These are phyloP conservation scores for Megacollybia platyphylla DNA, from an alignment of 1,284 basidiomycete genomes.

Conservation along the genomic window DNA sequence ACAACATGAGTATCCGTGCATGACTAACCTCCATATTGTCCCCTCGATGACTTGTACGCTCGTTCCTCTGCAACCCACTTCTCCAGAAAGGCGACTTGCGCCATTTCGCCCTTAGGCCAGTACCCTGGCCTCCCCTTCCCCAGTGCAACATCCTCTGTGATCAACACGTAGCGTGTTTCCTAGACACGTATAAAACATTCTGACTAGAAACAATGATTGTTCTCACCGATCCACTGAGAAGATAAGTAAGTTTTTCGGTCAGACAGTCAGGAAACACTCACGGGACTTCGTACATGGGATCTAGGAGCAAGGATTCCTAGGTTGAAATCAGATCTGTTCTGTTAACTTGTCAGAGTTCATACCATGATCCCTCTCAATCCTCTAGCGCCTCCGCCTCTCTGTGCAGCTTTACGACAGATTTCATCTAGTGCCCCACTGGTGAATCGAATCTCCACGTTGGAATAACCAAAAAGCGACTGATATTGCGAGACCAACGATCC, in stretches of 20 bases:
- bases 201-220: not conserved
- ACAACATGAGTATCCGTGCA: not conserved
- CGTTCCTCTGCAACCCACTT: constrained; percentile 34
- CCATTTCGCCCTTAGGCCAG: constrained; percentile 27
- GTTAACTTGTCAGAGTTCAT: constrained; percentile 10
- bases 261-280: constrained; percentile 32
- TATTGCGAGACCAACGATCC: constrained; percentile 90
- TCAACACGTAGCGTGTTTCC: constrained; percentile 30
- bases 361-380: constrained; percentile 85
- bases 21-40: not conserved
- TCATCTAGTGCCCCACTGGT: constrained; percentile 64
- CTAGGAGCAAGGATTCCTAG: constrained; percentile 67
- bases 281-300: constrained; percentile 88
- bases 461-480: constrained; percentile 68
- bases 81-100: constrained; percentile 26
- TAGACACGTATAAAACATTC: constrained; percentile 10
- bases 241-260: not conserved
- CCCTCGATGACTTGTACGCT: constrained; percentile 8
- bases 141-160: constrained; percentile 29
- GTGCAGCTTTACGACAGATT: constrained; percentile 67
- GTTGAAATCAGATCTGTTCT: constrained; percentile 2
- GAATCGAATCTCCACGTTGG: constrained; percentile 72
- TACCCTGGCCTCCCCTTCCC: constrained; percentile 23
- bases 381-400: constrained; percentile 81
- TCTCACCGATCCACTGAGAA: constrained; percentile 23